phyloP scores from a whole-genome alignment of 495 filamentous ascomycete genomes.

The Xylona heveae region DNA sequence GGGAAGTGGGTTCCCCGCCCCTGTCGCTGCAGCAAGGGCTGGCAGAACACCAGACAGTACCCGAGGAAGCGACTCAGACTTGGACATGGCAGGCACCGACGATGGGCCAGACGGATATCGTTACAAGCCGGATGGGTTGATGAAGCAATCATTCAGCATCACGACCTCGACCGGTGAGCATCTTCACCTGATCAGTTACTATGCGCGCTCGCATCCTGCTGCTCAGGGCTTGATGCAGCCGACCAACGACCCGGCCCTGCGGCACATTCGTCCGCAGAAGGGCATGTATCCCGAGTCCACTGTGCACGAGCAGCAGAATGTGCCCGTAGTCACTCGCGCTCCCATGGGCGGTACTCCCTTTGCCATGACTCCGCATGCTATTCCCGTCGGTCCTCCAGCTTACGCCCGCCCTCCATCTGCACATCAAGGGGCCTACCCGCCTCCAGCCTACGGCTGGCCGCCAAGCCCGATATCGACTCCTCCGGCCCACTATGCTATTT shows the following conservation, averaged over 20 bases:
- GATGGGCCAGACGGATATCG: conserved; percentile 89
- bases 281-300: conserved; percentile 96
- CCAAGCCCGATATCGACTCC: conserved; percentile 34
- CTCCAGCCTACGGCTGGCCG: conserved; percentile 37
- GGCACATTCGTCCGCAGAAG: conserved; percentile 66
- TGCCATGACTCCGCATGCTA: conserved; percentile 26
- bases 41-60: conserved; percentile 67
- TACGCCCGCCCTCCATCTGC: conserved; percentile 22
- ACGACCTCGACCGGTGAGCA: conserved; percentile 79
- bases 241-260: conserved; percentile 54
- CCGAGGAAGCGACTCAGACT: conserved; percentile 59
- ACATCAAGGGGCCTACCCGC: conserved; percentile 16
- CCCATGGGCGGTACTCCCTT: conserved; percentile 37
- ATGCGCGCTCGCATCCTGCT: conserved; percentile 50
- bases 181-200: conserved; percentile 93
- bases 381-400: conserved; percentile 24
- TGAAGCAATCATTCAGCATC: conserved; percentile 99
- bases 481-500: conserved; percentile 13
- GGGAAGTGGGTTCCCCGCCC: conserved; percentile 35
- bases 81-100: conserved; percentile 47
- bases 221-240: conserved; percentile 53
- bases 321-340: conserved; percentile 39
- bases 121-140: conserved; percentile 90
- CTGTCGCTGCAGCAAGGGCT: conserved; percentile 27
- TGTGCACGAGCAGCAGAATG: conserved; percentile 59